A percentile compares a stretch with the other conserved stretches of the same genome.
phyloP scores from a whole-genome alignment of 306 rosid genomes.

The Dalbergia oliveri region DNA sequence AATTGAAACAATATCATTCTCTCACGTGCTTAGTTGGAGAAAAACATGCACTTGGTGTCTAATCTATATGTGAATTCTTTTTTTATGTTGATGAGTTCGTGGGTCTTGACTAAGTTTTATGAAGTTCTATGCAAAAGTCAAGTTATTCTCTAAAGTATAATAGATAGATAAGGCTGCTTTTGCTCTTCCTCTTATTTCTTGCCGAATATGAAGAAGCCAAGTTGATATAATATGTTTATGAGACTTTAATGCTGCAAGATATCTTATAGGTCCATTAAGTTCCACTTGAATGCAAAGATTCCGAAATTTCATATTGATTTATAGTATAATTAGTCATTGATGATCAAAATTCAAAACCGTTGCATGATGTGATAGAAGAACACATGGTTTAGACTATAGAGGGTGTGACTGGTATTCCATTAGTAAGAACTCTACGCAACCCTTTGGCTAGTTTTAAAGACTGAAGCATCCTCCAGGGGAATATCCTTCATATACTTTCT shows the following conservation, averaged over 20 bases:
- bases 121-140: slow-evolving; percentile 3
- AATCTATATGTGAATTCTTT: neutral
- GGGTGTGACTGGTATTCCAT: slow-evolving; percentile 13
- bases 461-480: slow-evolving; percentile 40
- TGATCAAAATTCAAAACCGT: slow-evolving; percentile 19
- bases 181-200: neutral
- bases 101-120: slow-evolving; percentile 5
- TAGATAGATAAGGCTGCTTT: neutral
- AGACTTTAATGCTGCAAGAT: neutral
- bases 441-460: slow-evolving; percentile 21
- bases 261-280: neutral
- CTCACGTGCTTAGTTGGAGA: neutral
- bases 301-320: neutral
- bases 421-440: slow-evolving; percentile 30
- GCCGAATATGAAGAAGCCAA: neutral
- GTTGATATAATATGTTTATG: neutral
- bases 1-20: slow-evolving; percentile 17
- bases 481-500: slow-evolving; percentile 33
- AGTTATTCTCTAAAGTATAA: neutral
- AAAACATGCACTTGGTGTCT: neutral
- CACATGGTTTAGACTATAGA: slow-evolving; percentile 26
- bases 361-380: slow-evolving; percentile 25
- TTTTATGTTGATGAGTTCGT: slow-evolving; percentile 7
- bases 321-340: slow-evolving; percentile 3
- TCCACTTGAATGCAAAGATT: slow-evolving; percentile 28